These are phyloP conservation scores for Silene uniflora DNA, from an alignment of 148 eudicot genomes.

Conservation along the genomic window DNA sequence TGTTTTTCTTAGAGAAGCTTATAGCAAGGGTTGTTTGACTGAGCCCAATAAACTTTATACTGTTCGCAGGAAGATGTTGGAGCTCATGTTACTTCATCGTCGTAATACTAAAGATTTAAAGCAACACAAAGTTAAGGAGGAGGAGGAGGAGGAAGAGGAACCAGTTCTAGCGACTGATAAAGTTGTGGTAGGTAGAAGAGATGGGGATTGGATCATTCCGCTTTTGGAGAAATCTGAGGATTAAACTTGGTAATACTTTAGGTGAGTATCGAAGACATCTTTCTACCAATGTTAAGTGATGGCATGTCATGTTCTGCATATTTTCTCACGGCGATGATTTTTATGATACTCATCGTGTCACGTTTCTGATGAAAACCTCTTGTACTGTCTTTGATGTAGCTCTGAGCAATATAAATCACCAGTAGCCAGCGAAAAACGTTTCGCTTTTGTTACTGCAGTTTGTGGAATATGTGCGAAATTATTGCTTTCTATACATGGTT, in stretches of 20 bases:
- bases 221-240: slow-evolving; percentile 23
- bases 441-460: neutral
- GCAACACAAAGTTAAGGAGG: slow-evolving; percentile 22
- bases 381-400: neutral
- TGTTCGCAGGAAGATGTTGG: slow-evolving; percentile 70
- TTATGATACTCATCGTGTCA: neutral
- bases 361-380: neutral
- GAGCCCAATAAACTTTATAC: slow-evolving; percentile 40
- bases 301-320: neutral
- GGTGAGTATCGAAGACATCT: slow-evolving; percentile 11
- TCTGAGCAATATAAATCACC: neutral
- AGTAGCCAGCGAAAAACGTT: neutral
- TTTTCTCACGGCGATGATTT: neutral
- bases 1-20: slow-evolving; percentile 67
- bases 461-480: neutral
- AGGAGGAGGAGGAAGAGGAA: slow-evolving; percentile 9
- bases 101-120: slow-evolving; percentile 49
- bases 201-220: slow-evolving; percentile 32
- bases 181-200: slow-evolving; percentile 19
- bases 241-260: slow-evolving; percentile 1
- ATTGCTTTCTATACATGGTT: neutral
- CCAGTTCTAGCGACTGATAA: neutral
- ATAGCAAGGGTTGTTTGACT: slow-evolving; percentile 44
- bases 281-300: slow-evolving; percentile 8
- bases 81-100: slow-evolving; percentile 46